Conservation (phyloP, 2,329 filamentous ascomycete species). For the Colletotrichum gloeosporioides region DNA sequence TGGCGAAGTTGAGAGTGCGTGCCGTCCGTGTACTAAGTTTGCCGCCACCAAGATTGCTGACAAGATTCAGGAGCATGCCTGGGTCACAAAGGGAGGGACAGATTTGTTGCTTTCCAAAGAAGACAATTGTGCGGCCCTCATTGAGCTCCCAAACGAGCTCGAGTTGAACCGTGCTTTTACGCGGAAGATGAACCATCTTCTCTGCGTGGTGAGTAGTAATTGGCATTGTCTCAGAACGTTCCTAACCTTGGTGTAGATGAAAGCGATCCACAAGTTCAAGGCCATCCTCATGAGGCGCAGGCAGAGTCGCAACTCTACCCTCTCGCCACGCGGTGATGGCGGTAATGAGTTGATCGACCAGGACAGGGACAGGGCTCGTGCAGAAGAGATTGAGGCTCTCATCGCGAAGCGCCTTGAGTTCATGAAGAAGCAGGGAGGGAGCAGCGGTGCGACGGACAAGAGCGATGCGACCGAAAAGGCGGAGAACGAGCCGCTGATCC, state of each 20-base stretch:
- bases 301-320: conserved; percentile 8
- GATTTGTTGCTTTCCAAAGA: conserved; percentile 81
- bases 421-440: conserved; percentile 37
- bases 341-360: conserved; percentile 23
- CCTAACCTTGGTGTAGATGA: conserved; percentile 63
- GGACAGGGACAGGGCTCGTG: conserved; percentile 40
- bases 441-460: conserved; percentile 49
- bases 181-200: conserved; percentile 82
- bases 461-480: conserved; percentile 61
- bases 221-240: neutral
- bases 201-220: conserved; percentile 72
- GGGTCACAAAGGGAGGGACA: conserved; percentile 83
- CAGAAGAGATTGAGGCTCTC: conserved; percentile 55
- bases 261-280: conserved; percentile 91
- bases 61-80: conserved; percentile 76
- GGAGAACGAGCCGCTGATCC: conserved; percentile 67
- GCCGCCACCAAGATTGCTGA: neutral
- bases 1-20: conserved; percentile 81
- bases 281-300: conserved; percentile 57
- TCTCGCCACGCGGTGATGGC: neutral
- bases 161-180: conserved; percentile 94
- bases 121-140: conserved; percentile 82
- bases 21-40: neutral
- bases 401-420: conserved; percentile 52
- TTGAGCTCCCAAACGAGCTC: conserved; percentile 86